Base-by-base conservation (phyloP, 2,329 filamentous ascomycete species). In the Penicillium sp. region DNA sequence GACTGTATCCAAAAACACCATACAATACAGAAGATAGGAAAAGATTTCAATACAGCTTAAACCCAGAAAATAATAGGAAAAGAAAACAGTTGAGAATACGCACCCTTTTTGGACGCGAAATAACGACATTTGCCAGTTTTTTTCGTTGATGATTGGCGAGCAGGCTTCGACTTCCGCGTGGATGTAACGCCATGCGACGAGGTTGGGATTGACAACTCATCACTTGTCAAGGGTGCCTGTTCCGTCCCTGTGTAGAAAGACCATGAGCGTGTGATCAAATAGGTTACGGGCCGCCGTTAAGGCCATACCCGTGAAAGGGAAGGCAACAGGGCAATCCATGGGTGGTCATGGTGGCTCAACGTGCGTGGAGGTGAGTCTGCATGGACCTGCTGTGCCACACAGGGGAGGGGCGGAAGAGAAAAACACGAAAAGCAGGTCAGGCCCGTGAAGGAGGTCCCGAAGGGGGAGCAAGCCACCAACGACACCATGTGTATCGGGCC, bases 261-360 rank as follows among this genome's bases (percentile, higher is more conserved):
- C 42, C 31, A 56, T 69, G 65, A 69, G 67, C 69, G 69, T 72
- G 69, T 72, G 69, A 72, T 64, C 66, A 58, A 55, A 65, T 63
- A 63, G 56, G 54, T 61, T 67, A 56, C 64, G 63, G 63, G 56
- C 63, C 65, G 66, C 62, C 62, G 63, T 55, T 40, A 26, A 50
- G 46, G 52, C 44, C 29, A n/a, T 29, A 44, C 40, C 52, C 40
- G 46, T 56, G 58, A 29, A 47, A 33, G 20, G 9, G 7, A 20
- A 44, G 27, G 49, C 22, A 18, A 25, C 26, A 33, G 29, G 41
- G 26, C 20, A 11, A 51, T 41, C 25, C 40, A 41, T 31, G 31
- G 31, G 22, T 14, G 23, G 46, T 8, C 46, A 26, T 35, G 46
- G 46, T 37, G 44, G 44, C 46, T 49, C 46, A 37, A 26, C 27